Evolutionary conservation across 106 monocot species (phyloP).

Genomic region (Acorus gramineus): DNA sequence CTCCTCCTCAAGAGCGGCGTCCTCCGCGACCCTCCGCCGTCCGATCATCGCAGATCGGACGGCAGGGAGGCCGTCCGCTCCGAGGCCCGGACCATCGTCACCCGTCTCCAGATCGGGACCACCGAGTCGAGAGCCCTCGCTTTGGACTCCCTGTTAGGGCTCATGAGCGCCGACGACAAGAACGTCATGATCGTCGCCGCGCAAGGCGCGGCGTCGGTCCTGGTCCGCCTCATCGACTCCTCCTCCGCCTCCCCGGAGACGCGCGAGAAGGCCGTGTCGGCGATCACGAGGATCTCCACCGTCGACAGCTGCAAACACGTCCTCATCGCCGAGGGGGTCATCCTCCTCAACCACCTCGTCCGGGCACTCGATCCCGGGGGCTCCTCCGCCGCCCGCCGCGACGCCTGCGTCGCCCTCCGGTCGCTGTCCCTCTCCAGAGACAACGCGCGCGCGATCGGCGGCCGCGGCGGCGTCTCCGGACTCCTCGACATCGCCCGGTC

Average conservation of each 20-base stretch:
- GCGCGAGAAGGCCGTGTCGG: slow-evolving; percentile 35
- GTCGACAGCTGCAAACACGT: slow-evolving; percentile 44
- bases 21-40: slow-evolving; percentile 10
- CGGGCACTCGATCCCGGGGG: slow-evolving; percentile 54
- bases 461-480: slow-evolving; percentile 40
- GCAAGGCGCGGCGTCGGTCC: slow-evolving; percentile 31
- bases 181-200: slow-evolving; percentile 33
- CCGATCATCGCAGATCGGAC: neutral
- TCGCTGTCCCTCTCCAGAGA: slow-evolving; percentile 42
- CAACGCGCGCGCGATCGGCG: slow-evolving; percentile 44
- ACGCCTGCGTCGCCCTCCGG: slow-evolving; percentile 48
- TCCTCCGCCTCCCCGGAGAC: slow-evolving; percentile 7
- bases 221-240: slow-evolving; percentile 48
- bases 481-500: slow-evolving; percentile 52
- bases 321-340: slow-evolving; percentile 33
- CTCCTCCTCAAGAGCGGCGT: slow-evolving; percentile 28
- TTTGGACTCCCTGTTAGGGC: slow-evolving; percentile 25
- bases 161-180: slow-evolving; percentile 36
- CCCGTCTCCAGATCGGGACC: slow-evolving; percentile 51
- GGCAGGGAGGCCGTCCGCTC: slow-evolving; percentile 12
- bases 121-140: slow-evolving; percentile 19
- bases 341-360: slow-evolving; percentile 44
- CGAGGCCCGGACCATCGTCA: slow-evolving; percentile 28
- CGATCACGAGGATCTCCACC: slow-evolving; percentile 35
- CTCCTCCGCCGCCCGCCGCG: slow-evolving; percentile 18